Percentiles rank a stretch among this genome's conserved stretches.
These are phyloP conservation scores for Stachybotrys elegans DNA, from an alignment of 2,329 filamentous ascomycete species.

Conservation along the genomic window DNA sequence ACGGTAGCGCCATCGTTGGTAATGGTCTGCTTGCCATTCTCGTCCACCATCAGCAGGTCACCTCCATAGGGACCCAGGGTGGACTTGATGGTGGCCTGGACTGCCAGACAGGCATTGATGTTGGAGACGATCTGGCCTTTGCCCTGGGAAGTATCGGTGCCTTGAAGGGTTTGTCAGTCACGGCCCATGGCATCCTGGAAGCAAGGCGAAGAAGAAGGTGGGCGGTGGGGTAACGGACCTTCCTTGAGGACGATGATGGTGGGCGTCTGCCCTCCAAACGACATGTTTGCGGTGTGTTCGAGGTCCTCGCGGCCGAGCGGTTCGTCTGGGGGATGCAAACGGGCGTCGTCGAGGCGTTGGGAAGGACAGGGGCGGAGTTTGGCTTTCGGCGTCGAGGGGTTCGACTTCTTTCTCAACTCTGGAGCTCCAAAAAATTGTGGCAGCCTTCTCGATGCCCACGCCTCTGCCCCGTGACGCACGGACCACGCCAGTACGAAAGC, in stretches of 20 bases:
- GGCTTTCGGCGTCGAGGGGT: slow-evolving; percentile 20
- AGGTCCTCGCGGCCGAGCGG: slow-evolving; percentile 7
- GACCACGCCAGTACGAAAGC: slow-evolving; percentile 13
- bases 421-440: slow-evolving; percentile 48
- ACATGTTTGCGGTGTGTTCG: slow-evolving; percentile 55
- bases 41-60: slow-evolving; percentile 91
- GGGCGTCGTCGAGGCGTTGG: slow-evolving; percentile 7
- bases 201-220: slow-evolving; percentile 17
- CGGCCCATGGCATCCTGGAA: slow-evolving; percentile 11
- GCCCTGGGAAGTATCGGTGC: slow-evolving; percentile 95
- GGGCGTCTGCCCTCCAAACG: slow-evolving; percentile 94
- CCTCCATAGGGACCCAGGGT: slow-evolving; percentile 96
- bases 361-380: slow-evolving; percentile 12
- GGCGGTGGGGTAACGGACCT: slow-evolving; percentile 59
- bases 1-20: slow-evolving; percentile 99
- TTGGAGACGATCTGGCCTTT: slow-evolving; percentile 96
- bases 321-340: slow-evolving; percentile 2
- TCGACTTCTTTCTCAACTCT: slow-evolving; percentile 31
- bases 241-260: slow-evolving; percentile 98
- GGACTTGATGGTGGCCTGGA: slow-evolving; percentile 92
- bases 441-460: slow-evolving; percentile 32
- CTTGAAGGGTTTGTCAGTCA: slow-evolving; percentile 41
- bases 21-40: slow-evolving; percentile 93
- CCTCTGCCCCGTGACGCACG: slow-evolving; percentile 22
- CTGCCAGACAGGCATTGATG: slow-evolving; percentile 95